Evolutionary conservation across 139 green algal species (phyloP).

Genomic region (Closterium sp.): DNA sequence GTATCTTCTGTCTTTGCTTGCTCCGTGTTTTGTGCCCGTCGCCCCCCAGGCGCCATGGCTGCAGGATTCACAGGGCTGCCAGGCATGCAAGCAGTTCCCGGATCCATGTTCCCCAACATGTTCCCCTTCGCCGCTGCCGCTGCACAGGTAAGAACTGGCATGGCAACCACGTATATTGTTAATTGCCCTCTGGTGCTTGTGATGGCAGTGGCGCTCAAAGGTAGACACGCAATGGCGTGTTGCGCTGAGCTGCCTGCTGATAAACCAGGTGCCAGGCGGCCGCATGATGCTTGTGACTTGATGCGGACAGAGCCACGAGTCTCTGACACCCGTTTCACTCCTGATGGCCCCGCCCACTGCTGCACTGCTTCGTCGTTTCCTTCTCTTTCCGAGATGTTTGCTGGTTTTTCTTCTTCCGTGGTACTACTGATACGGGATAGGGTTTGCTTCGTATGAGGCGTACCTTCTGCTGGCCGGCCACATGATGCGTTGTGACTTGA

Average conservation of each 20-base stretch:
- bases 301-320: background rate
- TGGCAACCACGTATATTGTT: background rate
- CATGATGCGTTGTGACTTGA: background rate
- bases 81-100: background rate
- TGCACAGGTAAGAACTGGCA: background rate
- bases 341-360: background rate
- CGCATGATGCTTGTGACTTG: background rate
- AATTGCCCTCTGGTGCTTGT: background rate
- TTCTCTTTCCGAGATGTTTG: no score
- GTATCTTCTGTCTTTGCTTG: no score
- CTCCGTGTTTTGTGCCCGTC: no score
- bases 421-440: background rate
- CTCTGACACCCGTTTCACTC: background rate
- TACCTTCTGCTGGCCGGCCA: background rate
- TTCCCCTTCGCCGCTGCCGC: conserved; percentile 9
- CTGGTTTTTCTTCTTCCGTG: no score
- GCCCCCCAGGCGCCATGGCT: background rate
- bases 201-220: background rate
- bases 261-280: no score
- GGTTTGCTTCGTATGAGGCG: background rate
- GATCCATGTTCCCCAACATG: conserved; percentile 2
- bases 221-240: background rate
- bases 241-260: no score
- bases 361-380: no score
- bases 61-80: background rate